These are phyloP conservation scores for Aspergillus saccharolyticus DNA, from an alignment of 495 filamentous ascomycete genomes.

Conservation along the genomic window DNA sequence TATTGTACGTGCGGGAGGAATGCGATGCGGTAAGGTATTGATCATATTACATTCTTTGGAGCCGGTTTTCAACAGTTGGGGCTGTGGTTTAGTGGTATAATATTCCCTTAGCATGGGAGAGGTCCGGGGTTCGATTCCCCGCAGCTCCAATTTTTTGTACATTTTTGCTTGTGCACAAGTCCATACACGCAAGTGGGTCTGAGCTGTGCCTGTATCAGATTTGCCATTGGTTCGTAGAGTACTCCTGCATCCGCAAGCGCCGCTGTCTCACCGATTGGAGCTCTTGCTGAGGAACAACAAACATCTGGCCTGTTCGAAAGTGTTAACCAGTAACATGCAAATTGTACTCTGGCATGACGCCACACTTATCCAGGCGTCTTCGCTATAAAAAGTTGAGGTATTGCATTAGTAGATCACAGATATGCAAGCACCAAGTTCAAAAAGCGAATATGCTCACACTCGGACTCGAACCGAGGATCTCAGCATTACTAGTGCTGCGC, in stretches of 20 bases:
- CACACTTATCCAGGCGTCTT: no score
- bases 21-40: not conserved
- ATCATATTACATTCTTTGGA: not conserved
- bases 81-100: constrained; percentile 35
- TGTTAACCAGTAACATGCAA: no score
- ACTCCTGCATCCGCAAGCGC: no score
- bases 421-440: not conserved
- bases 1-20: no score
- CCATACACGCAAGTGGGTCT: not conserved
- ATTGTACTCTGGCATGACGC: no score
- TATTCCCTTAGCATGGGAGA: constrained; percentile 41
- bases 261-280: no score
- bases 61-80: constrained; percentile 6
- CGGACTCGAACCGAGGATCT: not conserved
- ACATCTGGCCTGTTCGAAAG: no score
- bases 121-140: constrained; percentile 52
- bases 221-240: not conserved
- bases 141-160: constrained; percentile 34
- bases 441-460: not conserved
- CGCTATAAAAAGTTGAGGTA: no score
- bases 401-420: no score
- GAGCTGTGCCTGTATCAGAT: no score
- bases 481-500: not conserved
- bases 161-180: not conserved
- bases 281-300: no score